Conservation (phyloP, 257 asterid species). For the Solanum piurae region DNA sequence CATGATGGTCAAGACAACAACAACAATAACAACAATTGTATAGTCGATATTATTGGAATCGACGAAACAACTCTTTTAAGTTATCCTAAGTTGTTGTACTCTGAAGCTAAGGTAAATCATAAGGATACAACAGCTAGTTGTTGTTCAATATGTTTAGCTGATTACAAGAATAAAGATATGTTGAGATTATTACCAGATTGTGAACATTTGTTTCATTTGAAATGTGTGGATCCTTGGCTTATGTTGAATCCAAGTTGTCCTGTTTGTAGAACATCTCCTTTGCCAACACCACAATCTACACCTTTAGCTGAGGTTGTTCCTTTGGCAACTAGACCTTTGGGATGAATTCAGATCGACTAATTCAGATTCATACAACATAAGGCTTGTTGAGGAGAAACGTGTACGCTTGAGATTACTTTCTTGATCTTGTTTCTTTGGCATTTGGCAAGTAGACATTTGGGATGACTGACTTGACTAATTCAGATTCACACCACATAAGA, state of each 20-base stretch:
- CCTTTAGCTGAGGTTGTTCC: slow-evolving; percentile 88
- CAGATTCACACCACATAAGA: neutral
- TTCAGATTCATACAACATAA: neutral
- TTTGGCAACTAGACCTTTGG: slow-evolving; percentile 39
- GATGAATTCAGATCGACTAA: neutral
- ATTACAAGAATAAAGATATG: slow-evolving; percentile 46
- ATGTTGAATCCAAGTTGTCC: slow-evolving; percentile 87
- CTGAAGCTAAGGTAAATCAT: slow-evolving; percentile 49
- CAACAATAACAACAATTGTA: neutral
- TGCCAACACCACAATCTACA: slow-evolving; percentile 68
- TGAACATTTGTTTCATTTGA: slow-evolving; percentile 68
- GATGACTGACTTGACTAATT: neutral
- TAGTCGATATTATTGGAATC: slow-evolving; percentile 40
- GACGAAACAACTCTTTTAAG: slow-evolving; percentile 57
- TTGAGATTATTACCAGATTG: slow-evolving; percentile 69
- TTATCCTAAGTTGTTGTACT: slow-evolving; percentile 62
- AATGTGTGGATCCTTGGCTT: slow-evolving; percentile 87
- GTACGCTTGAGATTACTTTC: neutral
- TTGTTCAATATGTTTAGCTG: slow-evolving; percentile 82
- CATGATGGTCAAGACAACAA: neutral
- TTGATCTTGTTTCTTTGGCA: slow-evolving; percentile 34
- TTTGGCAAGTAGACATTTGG: neutral
- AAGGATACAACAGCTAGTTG: slow-evolving; percentile 52
- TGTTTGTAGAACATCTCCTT: slow-evolving; percentile 77
- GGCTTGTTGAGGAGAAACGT: fast-evolving